Evolutionary conservation across 106 monocot species (phyloP).

Genomic region (Gastrodia elata): DNA sequence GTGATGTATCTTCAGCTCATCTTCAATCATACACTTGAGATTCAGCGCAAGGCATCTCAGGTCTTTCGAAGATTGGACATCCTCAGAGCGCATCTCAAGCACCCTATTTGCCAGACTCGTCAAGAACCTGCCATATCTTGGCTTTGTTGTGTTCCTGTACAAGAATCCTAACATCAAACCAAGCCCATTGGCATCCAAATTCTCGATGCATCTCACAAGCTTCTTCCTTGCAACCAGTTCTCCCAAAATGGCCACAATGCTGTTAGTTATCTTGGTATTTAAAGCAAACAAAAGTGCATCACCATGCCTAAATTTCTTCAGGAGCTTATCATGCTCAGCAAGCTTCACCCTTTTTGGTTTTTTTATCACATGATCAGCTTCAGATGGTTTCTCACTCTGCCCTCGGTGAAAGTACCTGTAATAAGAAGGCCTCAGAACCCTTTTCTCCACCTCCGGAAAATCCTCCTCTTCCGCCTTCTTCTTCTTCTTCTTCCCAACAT

Average conservation of each 20-base stretch:
- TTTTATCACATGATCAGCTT: slow-evolving; percentile 55
- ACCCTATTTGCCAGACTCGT: slow-evolving; percentile 70
- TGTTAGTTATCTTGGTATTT: slow-evolving; percentile 32
- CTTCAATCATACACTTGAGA: slow-evolving; percentile 53
- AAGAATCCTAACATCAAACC: slow-evolving; percentile 56
- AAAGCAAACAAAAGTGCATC: slow-evolving; percentile 65
- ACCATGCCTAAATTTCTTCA: slow-evolving; percentile 85
- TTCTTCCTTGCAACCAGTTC: slow-evolving; percentile 90
- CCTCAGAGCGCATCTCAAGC: slow-evolving; percentile 55
- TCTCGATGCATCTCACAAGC: slow-evolving; percentile 49
- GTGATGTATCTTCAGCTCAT: slow-evolving; percentile 70
- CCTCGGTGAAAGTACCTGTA: slow-evolving; percentile 68
- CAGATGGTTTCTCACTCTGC: slow-evolving; percentile 50
- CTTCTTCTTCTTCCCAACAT: slow-evolving; percentile 53
- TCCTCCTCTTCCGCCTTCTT: slow-evolving; percentile 13
- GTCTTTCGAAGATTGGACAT: slow-evolving; percentile 38
- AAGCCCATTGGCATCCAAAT: slow-evolving; percentile 67
- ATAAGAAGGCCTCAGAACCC: slow-evolving; percentile 22
- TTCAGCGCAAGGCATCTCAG: slow-evolving; percentile 48
- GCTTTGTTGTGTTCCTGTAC: slow-evolving; percentile 53
- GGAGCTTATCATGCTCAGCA: slow-evolving; percentile 59
- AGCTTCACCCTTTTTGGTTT: slow-evolving; percentile 41
- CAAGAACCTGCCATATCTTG: slow-evolving; percentile 72
- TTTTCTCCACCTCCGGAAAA: slow-evolving; percentile 20
- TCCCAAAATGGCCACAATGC: slow-evolving; percentile 66